Evolutionary conservation across 2,329 filamentous ascomycete genomes (phyloP), one percentile per base, ranked within the genome.

Genomic region (Claviceps maximensis): DNA sequence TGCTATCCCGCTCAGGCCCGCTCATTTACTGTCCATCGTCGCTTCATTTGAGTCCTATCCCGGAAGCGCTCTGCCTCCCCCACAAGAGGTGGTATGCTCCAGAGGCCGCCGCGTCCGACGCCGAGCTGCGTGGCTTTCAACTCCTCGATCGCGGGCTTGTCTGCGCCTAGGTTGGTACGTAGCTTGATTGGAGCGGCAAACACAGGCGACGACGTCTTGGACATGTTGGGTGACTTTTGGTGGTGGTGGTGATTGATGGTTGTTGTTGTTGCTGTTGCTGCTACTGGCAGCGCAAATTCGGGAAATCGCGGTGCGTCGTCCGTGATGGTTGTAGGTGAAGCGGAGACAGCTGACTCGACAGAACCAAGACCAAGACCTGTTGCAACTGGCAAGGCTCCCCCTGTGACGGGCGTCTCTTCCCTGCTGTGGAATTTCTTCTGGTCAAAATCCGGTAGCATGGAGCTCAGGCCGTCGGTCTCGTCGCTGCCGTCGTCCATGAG

Each of bases 11-110:
- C 31, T 55, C 54, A 62, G 48, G 59, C 61, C 53, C 66, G 69
- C 58, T 80, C 77, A 47, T 71, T 78, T 4, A 79, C 71, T 23
- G 77, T 79, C 78, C 78, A 81, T 25, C 77, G 69, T 50, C 77
- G 65, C 64, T 80, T 80, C 1, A 70, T 66, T 21, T 69, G 66
- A 36, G 68, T 71, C 53, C 70, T 54, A 53, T 79, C 77, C 7
- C 73, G 67, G 31, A 70, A 64, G 31, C 65, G 67, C 51, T 78
- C 76, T 0, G 70, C 72, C 44, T 74, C 69, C 8, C 67, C 71
- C 15, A 71, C 67, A 21, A 74, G 70, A 50, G 66, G 64, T 3
- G 73, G 71, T 10, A 69, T 58, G 4, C 71, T 71, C 74, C 71
- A 75, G 2, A 71, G 68, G 19, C 75, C 75, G 55, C 65, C 72